These are phyloP conservation scores for Tilletia walkeri DNA, from an alignment of 1,284 basidiomycete species.

Conservation along the genomic window DNA sequence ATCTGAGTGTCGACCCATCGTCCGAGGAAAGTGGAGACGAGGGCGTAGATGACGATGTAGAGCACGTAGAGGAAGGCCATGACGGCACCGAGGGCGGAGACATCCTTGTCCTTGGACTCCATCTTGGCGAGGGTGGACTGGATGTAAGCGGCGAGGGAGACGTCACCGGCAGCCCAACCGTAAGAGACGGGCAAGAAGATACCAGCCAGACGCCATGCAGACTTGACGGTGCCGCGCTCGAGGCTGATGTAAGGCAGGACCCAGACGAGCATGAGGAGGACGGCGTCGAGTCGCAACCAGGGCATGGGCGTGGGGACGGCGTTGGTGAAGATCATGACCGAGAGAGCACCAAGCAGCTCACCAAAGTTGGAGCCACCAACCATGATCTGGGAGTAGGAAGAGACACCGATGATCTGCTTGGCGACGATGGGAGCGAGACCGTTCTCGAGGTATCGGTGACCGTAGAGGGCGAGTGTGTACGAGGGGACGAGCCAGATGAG, in stretches of 20 bases:
- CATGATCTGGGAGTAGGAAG: slow-evolving; percentile 54
- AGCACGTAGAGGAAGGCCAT: slow-evolving; percentile 54
- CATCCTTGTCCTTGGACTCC: slow-evolving; percentile 51
- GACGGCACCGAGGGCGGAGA: slow-evolving; percentile 56
- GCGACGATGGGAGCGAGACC: slow-evolving; percentile 56
- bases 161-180: slow-evolving; percentile 58
- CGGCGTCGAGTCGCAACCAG: slow-evolving; percentile 55
- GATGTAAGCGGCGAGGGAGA: slow-evolving; percentile 57
- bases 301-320: slow-evolving; percentile 54
- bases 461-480: slow-evolving; percentile 55
- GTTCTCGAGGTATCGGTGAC: slow-evolving; percentile 57
- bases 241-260: slow-evolving; percentile 40
- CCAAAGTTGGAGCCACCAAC: slow-evolving; percentile 47
- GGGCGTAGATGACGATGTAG: slow-evolving; percentile 51
- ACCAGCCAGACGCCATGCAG: slow-evolving; percentile 27
- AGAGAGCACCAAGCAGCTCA: slow-evolving; percentile 55
- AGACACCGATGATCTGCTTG: slow-evolving; percentile 49
- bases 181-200: slow-evolving; percentile 54
- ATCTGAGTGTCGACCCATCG: slow-evolving; percentile 52
- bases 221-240: slow-evolving; percentile 8
- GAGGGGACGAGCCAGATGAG: slow-evolving; percentile 56
- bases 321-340: slow-evolving; percentile 52
- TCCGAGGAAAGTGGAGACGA: slow-evolving; percentile 55
- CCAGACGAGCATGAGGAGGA: slow-evolving; percentile 56
- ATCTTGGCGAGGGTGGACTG: slow-evolving; percentile 54